Evolutionary conservation across 2,329 filamentous ascomycete genomes (phyloP).

Genomic region (Clonostachys sp.): DNA sequence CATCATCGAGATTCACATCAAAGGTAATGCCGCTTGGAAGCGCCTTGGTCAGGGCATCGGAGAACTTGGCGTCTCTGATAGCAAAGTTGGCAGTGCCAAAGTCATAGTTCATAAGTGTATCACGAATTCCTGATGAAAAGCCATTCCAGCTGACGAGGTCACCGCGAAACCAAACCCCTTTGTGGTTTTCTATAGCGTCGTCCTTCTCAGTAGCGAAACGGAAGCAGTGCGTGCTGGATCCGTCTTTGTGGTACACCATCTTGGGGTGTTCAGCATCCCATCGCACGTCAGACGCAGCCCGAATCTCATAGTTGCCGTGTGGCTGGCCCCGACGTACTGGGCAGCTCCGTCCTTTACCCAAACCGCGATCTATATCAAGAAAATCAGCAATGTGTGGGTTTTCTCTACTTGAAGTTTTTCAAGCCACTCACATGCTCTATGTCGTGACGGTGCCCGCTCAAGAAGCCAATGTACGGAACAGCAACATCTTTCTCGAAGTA

Average conservation of each 20-base stretch:
- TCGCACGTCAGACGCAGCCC: slow-evolving; percentile 12
- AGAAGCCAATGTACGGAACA: slow-evolving; percentile 4
- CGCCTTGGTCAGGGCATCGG: slow-evolving; percentile 1
- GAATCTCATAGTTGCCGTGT: slow-evolving; percentile 22
- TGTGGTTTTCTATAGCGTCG: slow-evolving; percentile 22
- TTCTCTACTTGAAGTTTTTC: background rate
- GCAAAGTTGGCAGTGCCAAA: slow-evolving; percentile 7
- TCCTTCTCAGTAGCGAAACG: slow-evolving; percentile 19
- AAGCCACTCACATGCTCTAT: slow-evolving; percentile 20
- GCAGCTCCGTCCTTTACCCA: slow-evolving; percentile 19
- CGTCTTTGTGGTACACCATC: slow-evolving; percentile 32
- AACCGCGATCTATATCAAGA: slow-evolving; percentile 10
- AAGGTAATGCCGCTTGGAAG: slow-evolving; percentile 4
- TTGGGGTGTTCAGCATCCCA: slow-evolving; percentile 24
- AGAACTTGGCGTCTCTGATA: slow-evolving; percentile 3
- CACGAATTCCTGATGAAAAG: slow-evolving; percentile 12
- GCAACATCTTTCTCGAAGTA: slow-evolving; percentile 35
- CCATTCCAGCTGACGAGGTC: slow-evolving; percentile 22
- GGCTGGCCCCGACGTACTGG: slow-evolving; percentile 19
- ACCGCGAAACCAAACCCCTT: slow-evolving; percentile 24
- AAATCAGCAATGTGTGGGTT: background rate
- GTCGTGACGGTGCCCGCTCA: slow-evolving; percentile 29
- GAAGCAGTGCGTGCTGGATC: slow-evolving; percentile 24
- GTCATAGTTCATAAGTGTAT: slow-evolving; percentile 3
- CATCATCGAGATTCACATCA: slow-evolving; percentile 3